Percentiles rank a stretch among this genome's conserved stretches.
These are phyloP conservation scores for Fomitopsis serialis DNA, from an alignment of 768 basidiomycete genomes.

Conservation along the genomic window DNA sequence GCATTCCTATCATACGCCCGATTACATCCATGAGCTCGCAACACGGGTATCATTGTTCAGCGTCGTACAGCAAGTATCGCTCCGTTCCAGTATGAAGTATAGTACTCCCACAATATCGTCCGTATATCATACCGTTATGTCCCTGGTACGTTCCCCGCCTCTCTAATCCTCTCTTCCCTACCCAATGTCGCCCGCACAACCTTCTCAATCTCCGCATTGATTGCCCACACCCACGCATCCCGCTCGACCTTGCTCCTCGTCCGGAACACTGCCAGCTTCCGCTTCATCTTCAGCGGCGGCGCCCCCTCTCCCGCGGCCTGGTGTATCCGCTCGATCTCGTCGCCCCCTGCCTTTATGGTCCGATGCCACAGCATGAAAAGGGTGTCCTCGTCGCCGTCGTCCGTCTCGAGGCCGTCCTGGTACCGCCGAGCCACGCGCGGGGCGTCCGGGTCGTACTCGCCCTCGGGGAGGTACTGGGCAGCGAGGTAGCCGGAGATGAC, in stretches of 20 bases:
- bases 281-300: constrained; percentile 50
- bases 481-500: constrained; percentile 85
- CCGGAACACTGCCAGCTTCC: constrained; percentile 60
- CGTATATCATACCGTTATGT: neutral
- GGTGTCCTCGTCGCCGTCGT: constrained; percentile 85
- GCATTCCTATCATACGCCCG: no score
- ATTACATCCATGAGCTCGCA: no score
- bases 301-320: constrained; percentile 1
- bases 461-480: constrained; percentile 54
- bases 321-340: neutral
- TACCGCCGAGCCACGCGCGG: constrained; percentile 66
- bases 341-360: constrained; percentile 2
- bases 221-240: constrained; percentile 92
- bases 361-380: constrained; percentile 79
- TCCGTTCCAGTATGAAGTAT: no score
- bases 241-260: constrained; percentile 83
- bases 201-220: constrained; percentile 88
- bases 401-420: constrained; percentile 82
- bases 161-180: constrained; percentile 62
- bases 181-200: constrained; percentile 54
- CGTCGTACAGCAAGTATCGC: no score
- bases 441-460: constrained; percentile 55
- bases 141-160: constrained; percentile 52
- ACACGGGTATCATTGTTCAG: no score
- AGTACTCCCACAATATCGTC: no score